phyloP scores from a whole-genome alignment of 441 rosid genomes.

The Sinapis alba region DNA sequence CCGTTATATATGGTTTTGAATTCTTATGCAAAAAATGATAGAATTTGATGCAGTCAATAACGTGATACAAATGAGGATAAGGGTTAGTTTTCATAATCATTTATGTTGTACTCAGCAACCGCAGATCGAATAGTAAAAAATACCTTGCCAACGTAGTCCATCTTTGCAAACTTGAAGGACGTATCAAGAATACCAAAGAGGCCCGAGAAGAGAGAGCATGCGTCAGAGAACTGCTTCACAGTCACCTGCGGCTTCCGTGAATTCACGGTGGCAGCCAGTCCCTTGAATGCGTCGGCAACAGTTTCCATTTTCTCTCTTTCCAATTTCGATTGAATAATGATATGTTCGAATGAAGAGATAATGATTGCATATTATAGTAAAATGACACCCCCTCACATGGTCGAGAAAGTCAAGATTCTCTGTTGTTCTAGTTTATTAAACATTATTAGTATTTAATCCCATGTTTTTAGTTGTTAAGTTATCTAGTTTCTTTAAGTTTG shows the following conservation, averaged over 20 bases:
- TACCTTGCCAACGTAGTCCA: constrained; percentile 81
- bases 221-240: constrained; percentile 64
- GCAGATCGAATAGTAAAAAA: neutral
- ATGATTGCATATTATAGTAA: neutral
- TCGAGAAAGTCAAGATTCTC: neutral
- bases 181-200: constrained; percentile 75
- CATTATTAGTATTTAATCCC: neutral
- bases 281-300: constrained; percentile 51
- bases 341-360: neutral
- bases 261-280: constrained; percentile 53
- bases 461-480: neutral
- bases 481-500: neutral
- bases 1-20: neutral
- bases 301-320: neutral
- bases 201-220: constrained; percentile 75
- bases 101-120: neutral
- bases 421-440: neutral
- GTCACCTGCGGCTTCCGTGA: constrained; percentile 47
- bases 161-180: constrained; percentile 85
- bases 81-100: neutral
- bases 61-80: neutral
- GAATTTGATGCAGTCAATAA: neutral
- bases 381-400: neutral
- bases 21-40: neutral
- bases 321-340: neutral